These are phyloP conservation scores for Biancaea sappan DNA, from an alignment of 306 rosid genomes.

Conservation along the genomic window DNA sequence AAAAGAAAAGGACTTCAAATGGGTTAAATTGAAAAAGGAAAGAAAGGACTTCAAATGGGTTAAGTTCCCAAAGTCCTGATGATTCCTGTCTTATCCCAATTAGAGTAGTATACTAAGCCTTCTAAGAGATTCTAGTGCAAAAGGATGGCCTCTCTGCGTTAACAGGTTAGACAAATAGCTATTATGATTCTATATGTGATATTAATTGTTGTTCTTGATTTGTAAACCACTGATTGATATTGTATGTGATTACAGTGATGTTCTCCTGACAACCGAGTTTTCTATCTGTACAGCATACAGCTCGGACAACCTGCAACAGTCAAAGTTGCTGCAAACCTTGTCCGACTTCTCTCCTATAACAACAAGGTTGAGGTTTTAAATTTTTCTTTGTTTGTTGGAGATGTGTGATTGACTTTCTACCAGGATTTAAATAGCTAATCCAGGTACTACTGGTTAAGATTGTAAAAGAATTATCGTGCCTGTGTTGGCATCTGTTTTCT, in stretches of 20 bases:
- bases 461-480: background rate
- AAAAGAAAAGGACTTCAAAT: background rate
- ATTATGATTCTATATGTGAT: background rate
- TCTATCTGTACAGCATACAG: conserved; percentile 66
- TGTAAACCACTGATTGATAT: background rate
- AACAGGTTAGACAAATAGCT: background rate
- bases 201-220: background rate
- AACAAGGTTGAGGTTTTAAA: conserved; percentile 71
- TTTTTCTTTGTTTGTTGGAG: conserved; percentile 14
- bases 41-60: background rate
- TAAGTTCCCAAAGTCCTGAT: background rate
- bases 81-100: background rate
- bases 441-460: background rate
- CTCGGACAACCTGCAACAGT: conserved; percentile 95
- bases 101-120: background rate
- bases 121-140: background rate
- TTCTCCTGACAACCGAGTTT: conserved; percentile 1
- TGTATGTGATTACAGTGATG: conserved; percentile 5
- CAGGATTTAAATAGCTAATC: background rate
- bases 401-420: conserved; percentile 17
- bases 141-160: background rate
- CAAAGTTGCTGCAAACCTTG: conserved; percentile 86
- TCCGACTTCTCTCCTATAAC: conserved; percentile 76
- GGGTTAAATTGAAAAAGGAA: background rate
- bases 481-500: background rate